Conservation (phyloP, 495 filamentous ascomycete species). For the Aspergillus carlsbadensis region DNA sequence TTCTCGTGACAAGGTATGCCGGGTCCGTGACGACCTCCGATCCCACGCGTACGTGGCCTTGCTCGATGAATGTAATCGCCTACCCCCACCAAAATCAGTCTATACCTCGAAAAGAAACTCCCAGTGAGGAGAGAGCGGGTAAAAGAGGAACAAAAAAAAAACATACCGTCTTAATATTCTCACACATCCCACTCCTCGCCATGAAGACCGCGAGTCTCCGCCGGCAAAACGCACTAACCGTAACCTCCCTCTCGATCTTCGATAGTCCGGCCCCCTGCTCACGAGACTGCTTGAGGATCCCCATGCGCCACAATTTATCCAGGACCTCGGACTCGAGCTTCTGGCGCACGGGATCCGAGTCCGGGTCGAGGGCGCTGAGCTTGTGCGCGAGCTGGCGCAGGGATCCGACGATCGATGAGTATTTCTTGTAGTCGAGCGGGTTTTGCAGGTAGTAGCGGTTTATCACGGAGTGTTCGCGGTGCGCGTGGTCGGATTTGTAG, state of each 20-base stretch:
- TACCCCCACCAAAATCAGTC: slow-evolving; percentile 10
- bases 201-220: slow-evolving; percentile 83
- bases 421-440: slow-evolving; percentile 80
- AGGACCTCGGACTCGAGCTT: slow-evolving; percentile 82
- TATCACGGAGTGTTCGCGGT: slow-evolving; percentile 76
- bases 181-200: slow-evolving; percentile 83
- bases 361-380: slow-evolving; percentile 71
- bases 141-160: not conserved
- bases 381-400: slow-evolving; percentile 86
- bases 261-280: slow-evolving; percentile 61
- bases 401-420: slow-evolving; percentile 83
- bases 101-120: not conserved
- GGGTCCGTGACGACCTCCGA: slow-evolving; percentile 89
- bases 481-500: slow-evolving; percentile 83
- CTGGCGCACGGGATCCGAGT: slow-evolving; percentile 69
- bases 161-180: slow-evolving; percentile 67
- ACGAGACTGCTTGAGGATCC: slow-evolving; percentile 68
- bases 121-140: too few relatives aligned
- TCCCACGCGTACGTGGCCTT: slow-evolving; percentile 92
- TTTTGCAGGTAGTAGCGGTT: slow-evolving; percentile 88
- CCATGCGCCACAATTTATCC: slow-evolving; percentile 88
- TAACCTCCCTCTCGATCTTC: slow-evolving; percentile 80
- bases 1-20: slow-evolving; percentile 52
- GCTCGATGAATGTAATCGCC: slow-evolving; percentile 85
- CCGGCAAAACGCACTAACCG: slow-evolving; percentile 80